Evolutionary conservation across 352 stramenopile genomes (phyloP).

Genomic region (Pythium pectinolyticum): DNA sequence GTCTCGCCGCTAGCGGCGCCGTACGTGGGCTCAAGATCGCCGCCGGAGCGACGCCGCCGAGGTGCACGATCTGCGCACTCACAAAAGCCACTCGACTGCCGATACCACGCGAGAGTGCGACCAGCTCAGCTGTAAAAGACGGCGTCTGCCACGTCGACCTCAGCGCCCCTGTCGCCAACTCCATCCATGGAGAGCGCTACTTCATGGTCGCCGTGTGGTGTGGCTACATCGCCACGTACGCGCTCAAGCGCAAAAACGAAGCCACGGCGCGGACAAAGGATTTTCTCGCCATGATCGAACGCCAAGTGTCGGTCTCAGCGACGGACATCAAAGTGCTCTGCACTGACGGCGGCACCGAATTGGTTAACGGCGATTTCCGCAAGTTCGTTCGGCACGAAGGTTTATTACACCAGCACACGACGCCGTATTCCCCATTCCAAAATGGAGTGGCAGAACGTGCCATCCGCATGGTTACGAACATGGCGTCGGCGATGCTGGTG

Average conservation of each 20-base stretch:
- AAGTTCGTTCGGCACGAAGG: background rate
- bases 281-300: conserved; percentile 6
- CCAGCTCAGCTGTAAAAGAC: too few species aligned
- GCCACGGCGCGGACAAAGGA: background rate
- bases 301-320: background rate
- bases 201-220: conserved; percentile 1
- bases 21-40: background rate
- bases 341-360: conserved; percentile 10
- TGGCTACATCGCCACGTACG: background rate
- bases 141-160: conserved; percentile 4
- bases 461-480: conserved; percentile 6
- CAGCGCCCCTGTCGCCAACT: background rate
- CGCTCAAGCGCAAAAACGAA: background rate
- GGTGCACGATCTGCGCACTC: background rate
- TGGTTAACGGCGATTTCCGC: conserved; percentile 3
- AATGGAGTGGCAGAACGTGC: conserved; percentile 6
- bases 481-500: conserved; percentile 5
- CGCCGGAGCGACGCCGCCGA: background rate
- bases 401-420: conserved; percentile 3
- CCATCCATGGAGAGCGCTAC: background rate
- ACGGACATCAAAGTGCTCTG: background rate
- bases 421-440: background rate
- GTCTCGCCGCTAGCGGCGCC: background rate
- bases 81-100: background rate
- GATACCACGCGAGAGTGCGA: background rate